These are phyloP conservation scores for Meyerozyma elateridarum DNA, from an alignment of 1,139 yeast species.

Conservation along the genomic window DNA sequence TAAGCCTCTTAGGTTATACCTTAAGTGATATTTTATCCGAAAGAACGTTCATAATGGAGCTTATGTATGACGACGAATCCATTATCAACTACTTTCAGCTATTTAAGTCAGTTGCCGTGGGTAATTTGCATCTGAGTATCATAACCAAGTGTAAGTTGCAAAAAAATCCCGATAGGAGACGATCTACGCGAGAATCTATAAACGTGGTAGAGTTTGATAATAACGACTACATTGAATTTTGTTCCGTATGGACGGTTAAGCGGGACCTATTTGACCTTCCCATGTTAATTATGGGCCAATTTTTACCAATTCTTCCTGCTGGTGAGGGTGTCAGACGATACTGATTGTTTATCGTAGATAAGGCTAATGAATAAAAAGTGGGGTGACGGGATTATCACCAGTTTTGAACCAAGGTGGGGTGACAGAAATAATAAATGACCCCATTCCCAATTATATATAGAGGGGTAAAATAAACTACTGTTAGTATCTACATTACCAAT, in stretches of 20 bases:
- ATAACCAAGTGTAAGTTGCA: constrained; percentile 45
- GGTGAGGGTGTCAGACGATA: constrained; percentile 35
- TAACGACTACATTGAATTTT: constrained; percentile 41
- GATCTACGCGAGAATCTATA: constrained; percentile 4
- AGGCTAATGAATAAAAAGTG: no score
- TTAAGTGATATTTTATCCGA: constrained; percentile 45
- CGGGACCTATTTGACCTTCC: constrained; percentile 90
- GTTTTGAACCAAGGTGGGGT: constrained; percentile 3
- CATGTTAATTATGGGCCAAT: constrained; percentile 45
- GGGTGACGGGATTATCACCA: no score
- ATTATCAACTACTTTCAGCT: constrained; percentile 40
- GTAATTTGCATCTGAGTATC: constrained; percentile 46
- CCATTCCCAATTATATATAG: neutral
- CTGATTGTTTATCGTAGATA: constrained; percentile 13
- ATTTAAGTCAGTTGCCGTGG: constrained; percentile 48
- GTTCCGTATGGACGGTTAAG: constrained; percentile 64
- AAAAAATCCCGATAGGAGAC: constrained; percentile 18
- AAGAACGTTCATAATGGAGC: constrained; percentile 48
- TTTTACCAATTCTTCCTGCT: constrained; percentile 42
- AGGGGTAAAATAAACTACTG: neutral
- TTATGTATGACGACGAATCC: constrained; percentile 46
- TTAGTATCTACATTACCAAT: neutral
- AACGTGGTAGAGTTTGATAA: constrained; percentile 9
- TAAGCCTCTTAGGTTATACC: constrained; percentile 56
- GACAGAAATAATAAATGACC: neutral